Percentiles rank a stretch among this genome's conserved stretches.
Evolutionary conservation across 2,329 filamentous ascomycete species (phyloP).

Genomic region (Pleochaeta shiraiana): DNA sequence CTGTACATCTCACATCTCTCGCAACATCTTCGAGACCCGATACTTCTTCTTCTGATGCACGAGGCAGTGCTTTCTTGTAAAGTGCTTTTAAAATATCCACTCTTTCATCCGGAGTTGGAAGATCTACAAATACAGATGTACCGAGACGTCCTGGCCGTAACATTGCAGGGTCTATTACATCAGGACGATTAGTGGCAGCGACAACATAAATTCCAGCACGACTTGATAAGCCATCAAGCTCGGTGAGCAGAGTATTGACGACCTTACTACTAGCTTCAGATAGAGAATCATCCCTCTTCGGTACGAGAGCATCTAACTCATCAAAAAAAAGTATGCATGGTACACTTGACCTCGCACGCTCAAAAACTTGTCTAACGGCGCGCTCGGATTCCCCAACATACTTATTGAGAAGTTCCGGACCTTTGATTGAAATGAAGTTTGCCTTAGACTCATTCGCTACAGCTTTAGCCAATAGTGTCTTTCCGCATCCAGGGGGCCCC

Average conservation of each 20-base stretch:
- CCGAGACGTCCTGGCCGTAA: conserved; percentile 77
- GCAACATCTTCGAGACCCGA: conserved; percentile 41
- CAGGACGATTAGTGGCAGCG: conserved; percentile 82
- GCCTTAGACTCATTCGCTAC: conserved; percentile 90
- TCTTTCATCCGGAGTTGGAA: conserved; percentile 58
- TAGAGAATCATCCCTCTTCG: conserved; percentile 53
- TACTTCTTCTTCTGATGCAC: conserved; percentile 28
- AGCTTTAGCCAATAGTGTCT: conserved; percentile 88
- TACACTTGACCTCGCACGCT: conserved; percentile 61
- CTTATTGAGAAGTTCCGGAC: conserved; percentile 90
- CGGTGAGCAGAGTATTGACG: conserved; percentile 86
- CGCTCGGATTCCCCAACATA: conserved; percentile 94
- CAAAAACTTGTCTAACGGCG: conserved; percentile 78
- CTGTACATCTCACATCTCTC: conserved; percentile 40
- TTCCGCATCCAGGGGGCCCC: conserved; percentile 92
- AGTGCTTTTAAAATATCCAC: conserved; percentile 66
- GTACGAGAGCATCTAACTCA: conserved; percentile 83
- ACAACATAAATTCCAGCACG: conserved; percentile 83
- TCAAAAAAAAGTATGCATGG: conserved; percentile 98
- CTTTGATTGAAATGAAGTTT: conserved; percentile 97
- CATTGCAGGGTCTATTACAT: conserved; percentile 94
- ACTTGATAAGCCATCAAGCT: conserved; percentile 68
- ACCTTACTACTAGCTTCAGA: conserved; percentile 73
- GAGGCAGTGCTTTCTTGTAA: conserved; percentile 29
- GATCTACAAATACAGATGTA: conserved; percentile 70